Evolutionary conservation across 495 filamentous ascomycete species (phyloP), one percentile per base, ranked within the genome.

Genomic region (Penicillium mononematosum): DNA sequence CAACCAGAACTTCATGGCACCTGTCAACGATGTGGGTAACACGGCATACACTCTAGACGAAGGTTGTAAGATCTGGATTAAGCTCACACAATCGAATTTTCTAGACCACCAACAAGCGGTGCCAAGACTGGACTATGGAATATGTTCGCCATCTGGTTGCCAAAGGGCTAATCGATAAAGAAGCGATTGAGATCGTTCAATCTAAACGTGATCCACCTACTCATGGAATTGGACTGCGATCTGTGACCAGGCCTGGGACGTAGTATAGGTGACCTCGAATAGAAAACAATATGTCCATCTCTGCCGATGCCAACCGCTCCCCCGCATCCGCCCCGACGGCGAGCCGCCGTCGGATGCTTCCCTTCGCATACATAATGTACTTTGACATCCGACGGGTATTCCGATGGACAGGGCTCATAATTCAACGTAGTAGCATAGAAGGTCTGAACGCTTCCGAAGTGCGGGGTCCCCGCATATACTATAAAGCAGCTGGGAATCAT

Each of bases 81-180:
- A 14, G 43, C 32, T 14, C 12, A 17, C 22, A 44, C 7, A 27
- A 16, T n/a, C 6, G 16, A 9, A 2, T 52, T 36, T 41, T 41
- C 48, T 6, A 72, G 71, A 62, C 51, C 3, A 67, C 57, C 19
- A 74, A 74, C 46, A 71, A 58, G 50, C 56, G 70, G 45, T 73
- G 67, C 36, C 70, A 75, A 47, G 72, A 73, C 41, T 75, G 72
- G 70, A 75, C 69, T 3, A 68, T 70, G 64, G 70, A 75, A 27
- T 75, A 65, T 50, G 57, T 73, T 9, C 59, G 65, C 5, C 61
- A 61, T 45, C 53, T 75, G 11, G 65, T 72, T 41, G 38, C 48
- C 4, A 65, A 63, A 46, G 44, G 61, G 8, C 22, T 63, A 14
- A 65, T 73, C 47, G 63, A 43, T 0, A 58, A 63, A 4, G 58